Base-by-base conservation (phyloP, 208 protist species). In the Wallacemonas rigidus region DNA sequence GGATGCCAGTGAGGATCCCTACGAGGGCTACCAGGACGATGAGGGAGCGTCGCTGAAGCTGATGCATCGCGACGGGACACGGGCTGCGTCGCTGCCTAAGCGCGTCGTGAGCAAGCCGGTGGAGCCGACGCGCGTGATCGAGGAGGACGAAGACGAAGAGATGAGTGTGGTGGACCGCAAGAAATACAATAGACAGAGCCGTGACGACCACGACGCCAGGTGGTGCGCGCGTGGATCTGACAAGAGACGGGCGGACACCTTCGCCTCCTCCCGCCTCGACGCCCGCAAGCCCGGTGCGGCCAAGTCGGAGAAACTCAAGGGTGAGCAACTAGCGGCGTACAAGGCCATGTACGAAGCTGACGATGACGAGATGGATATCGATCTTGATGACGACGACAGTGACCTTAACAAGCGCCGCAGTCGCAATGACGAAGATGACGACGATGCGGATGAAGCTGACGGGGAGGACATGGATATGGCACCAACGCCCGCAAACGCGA, bases 341-440 rank as follows among this genome's bases (percentile, higher is more conserved):
- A 70, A 57, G 8, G 62, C 48, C 50, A 72, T 62, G 56, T 72
- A 62, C 56, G 68, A 72, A 12, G 68, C 68, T 3, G 68, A 72
- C 43, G 68, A 72, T 35, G 68, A 72, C n/a, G 68, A 72, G 44
- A 44, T 62, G 8, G 53, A 72, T 56, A 44, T 62, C n/a, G 53
- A 58, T 35, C 53, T 58, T 4, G 26, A 56, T 14, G 68, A 72
- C 55, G 68, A 72, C 43, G 45, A 54, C 45, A 50, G 45, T 12
- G 8, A 6, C 45, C 45, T 14, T 6, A 50, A 50, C 45, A 12
- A 12, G 8, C 45, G 45, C 45, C 45, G 45, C 45, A 12, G 12
- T 50, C 8, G 8, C 8, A 14, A 50, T 0, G 45, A 50, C 26
- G 9, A 35, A 4, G 64, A 57, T 43, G 64, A 69, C 26, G 64